phyloP scores from a whole-genome alignment of 2,329 filamentous ascomycete species.

The Rhynchosporium secalis region DNA sequence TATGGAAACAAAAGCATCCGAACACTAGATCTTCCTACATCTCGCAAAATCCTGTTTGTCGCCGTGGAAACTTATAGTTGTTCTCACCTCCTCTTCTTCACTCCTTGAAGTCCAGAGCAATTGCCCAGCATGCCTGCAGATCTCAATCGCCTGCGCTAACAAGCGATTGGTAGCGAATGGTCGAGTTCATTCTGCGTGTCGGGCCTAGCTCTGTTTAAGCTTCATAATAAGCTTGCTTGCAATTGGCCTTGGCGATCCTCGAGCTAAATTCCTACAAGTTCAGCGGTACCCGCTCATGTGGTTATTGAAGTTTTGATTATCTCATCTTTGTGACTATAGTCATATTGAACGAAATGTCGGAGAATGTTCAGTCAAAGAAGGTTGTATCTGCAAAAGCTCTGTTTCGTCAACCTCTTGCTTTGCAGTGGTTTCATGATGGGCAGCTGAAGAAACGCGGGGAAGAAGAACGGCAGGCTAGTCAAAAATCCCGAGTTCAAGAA shows the following conservation, averaged over 20 bases:
- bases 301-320: background rate
- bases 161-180: background rate
- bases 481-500: constrained; percentile 19
- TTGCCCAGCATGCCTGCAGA: no score
- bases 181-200: constrained; percentile 10
- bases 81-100: no score
- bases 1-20: no score
- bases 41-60: no score
- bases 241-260: background rate
- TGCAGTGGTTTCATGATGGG: constrained; percentile 26
- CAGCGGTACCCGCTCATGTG: background rate
- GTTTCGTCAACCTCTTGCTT: constrained; percentile 24
- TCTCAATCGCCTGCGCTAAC: background rate
- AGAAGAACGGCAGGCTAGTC: constrained; percentile 28
- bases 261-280: background rate
- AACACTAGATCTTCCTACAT: no score
- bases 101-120: no score
- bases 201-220: constrained; percentile 7
- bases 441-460: constrained; percentile 19
- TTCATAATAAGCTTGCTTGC: background rate
- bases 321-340: background rate
- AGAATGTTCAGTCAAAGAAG: constrained; percentile 13
- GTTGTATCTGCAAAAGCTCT: constrained; percentile 14
- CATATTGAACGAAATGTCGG: constrained; percentile 8
- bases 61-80: no score